These are phyloP conservation scores for Sanghuangporus sanghuang DNA, from an alignment of 1,284 basidiomycete genomes.

Conservation along the genomic window DNA sequence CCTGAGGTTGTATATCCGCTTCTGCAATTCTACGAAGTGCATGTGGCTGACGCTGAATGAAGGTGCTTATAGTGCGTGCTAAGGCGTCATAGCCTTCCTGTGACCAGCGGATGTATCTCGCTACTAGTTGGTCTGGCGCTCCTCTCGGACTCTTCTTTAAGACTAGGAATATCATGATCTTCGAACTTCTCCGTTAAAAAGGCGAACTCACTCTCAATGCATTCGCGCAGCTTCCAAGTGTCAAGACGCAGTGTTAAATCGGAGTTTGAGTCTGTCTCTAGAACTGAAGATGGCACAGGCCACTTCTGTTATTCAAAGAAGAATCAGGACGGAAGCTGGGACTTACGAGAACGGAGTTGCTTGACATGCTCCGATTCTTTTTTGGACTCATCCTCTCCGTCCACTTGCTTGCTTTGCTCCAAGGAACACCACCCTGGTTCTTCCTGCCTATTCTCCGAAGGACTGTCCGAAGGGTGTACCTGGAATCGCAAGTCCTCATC, in stretches of 20 bases:
- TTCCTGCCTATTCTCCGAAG: neutral
- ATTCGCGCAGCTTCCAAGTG: conserved; percentile 1
- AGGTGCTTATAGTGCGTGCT: neutral
- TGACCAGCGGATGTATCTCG: conserved; percentile 4
- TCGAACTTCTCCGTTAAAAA: neutral
- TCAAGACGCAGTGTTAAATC: neutral
- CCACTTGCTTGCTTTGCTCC: neutral
- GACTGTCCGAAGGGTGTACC: neutral
- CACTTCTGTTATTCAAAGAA: too few relatives aligned
- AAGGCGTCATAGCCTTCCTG: neutral
- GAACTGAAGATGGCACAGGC: neutral
- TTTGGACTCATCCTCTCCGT: neutral
- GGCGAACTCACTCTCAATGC: conserved; percentile 3
- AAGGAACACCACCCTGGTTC: neutral
- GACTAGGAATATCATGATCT: neutral
- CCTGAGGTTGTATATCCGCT: neutral
- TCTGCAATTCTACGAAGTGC: neutral
- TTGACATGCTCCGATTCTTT: neutral
- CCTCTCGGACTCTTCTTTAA: neutral
- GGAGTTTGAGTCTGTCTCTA: neutral
- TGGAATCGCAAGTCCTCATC: neutral
- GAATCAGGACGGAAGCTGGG: neutral
- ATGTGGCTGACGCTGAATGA: neutral
- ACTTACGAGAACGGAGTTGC: neutral
- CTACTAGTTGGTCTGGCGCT: neutral